Base-by-base conservation (phyloP, 441 rosid genomes). In the Adansonia grandidieri region DNA sequence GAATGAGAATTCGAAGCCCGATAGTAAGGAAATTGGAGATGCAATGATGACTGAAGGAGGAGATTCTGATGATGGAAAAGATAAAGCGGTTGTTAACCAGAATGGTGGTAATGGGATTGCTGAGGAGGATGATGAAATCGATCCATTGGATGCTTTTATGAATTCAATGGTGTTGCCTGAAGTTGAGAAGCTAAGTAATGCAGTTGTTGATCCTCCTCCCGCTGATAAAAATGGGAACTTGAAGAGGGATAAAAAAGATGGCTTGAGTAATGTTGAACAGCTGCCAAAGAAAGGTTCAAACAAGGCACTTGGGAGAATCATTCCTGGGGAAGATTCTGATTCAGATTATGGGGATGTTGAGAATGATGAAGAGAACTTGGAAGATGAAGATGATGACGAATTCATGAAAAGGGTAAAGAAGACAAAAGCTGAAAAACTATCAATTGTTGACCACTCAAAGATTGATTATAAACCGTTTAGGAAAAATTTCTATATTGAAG, bases 321-420 rank as follows among this genome's bases (percentile, higher is more conserved):
- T 96, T 68, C 97, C 92, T 11, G 98, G 98, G 32, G 99, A 96
- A 77, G 92, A 87, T 85, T 94, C 99, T 5, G 97, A 87, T 82
- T 89, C 97, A 56, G 98, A 96, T 79, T 86, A 90, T 74, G 91
- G 83, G 70, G 95, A 91, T 78, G 73, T 80, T 65, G 93, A 89
- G 69, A 81, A 87, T 81, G 91, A 82, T 7, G 97, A 89, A 70
- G 90, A 86, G 78, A 77, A 88, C 53, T 77, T 84, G 76, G 91
- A 90, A 82, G 97, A 96, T 51, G 99, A 96, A 88, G 96, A 96
- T 57, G 97, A 91, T 80, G 94, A 92, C 14, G 97, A 96, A 88
- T 96, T 96, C 80, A 96, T 96, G 86, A 96, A 93, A 88, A 90
- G 99, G 85, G 99, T 96, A 77, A 96, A 96, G 91, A 96, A 96